Conservation (phyloP, 2,329 filamentous ascomycete species). For the Monilinia vaccinii-corymbosi region DNA sequence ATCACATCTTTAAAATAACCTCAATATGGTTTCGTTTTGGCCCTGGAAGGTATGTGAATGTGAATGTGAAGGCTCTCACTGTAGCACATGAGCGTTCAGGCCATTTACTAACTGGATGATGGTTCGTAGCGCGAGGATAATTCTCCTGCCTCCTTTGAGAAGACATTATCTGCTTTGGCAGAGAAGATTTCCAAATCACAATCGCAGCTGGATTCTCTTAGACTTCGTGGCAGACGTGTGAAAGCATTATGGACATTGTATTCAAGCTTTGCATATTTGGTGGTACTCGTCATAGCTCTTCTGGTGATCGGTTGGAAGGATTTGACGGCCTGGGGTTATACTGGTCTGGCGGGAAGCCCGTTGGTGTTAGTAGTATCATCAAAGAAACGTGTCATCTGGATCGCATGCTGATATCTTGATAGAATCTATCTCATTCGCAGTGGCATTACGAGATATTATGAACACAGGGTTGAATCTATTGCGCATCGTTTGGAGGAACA, state of each 20-base stretch:
- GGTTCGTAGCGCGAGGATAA: conserved; percentile 57
- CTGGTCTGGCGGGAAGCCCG: conserved; percentile 68
- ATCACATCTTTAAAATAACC: neutral
- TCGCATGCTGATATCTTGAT: conserved; percentile 18
- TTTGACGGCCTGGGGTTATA: conserved; percentile 70
- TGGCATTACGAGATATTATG: conserved; percentile 61
- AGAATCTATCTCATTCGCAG: conserved; percentile 75
- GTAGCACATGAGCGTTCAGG: conserved; percentile 3
- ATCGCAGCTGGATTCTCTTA: conserved; percentile 62
- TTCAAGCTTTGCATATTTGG: conserved; percentile 79
- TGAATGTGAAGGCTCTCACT: too few species aligned
- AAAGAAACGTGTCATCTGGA: neutral
- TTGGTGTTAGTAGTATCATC: conserved; percentile 54
- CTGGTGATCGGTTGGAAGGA: conserved; percentile 79
- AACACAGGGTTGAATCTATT: conserved; percentile 66
- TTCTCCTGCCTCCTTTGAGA: conserved; percentile 89
- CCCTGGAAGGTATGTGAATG: conserved; percentile 64
- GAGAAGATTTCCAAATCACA: conserved; percentile 71
- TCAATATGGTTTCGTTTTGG: conserved; percentile 72
- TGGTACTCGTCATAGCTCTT: conserved; percentile 72
- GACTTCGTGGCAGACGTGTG: conserved; percentile 64
- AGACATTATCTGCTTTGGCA: conserved; percentile 72
- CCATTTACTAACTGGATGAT: neutral
- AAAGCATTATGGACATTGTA: conserved; percentile 88
- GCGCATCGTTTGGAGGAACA: conserved; percentile 63